phyloP scores from a whole-genome alignment of 2,329 filamentous ascomycete genomes.

The Alternaria sp. region DNA sequence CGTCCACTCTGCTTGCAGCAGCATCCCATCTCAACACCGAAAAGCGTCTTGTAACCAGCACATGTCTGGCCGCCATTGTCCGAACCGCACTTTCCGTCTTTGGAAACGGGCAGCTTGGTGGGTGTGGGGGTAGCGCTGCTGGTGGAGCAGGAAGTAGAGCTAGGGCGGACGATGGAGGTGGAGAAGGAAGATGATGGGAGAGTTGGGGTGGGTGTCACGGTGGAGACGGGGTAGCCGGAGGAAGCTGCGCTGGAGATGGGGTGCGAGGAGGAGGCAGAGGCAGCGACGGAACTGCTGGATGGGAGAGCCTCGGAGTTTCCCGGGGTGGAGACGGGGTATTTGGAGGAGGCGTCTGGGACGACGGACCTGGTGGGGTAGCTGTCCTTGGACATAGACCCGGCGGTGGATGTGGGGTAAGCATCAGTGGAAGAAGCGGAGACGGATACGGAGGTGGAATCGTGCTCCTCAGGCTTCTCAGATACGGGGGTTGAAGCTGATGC shows the following conservation, averaged over 20 bases:
- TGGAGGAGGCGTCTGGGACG: conserved; percentile 16
- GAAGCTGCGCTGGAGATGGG: conserved; percentile 16
- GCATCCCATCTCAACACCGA: conserved; percentile 34
- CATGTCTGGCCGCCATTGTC: conserved; percentile 36
- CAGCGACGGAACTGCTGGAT: not conserved
- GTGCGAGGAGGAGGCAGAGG: not conserved
- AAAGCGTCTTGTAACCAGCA: conserved; percentile 34
- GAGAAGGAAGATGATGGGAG: conserved; percentile 12
- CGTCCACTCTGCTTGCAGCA: conserved; percentile 34
- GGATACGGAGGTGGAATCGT: not conserved
- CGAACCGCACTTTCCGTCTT: conserved; percentile 39
- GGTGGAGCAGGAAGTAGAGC: conserved; percentile 28
- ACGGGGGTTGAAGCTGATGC: conserved; percentile 6
- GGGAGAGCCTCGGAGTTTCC: not conserved
- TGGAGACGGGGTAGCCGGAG: conserved; percentile 5
- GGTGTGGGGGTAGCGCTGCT: conserved; percentile 26
- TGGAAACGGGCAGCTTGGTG: conserved; percentile 27
- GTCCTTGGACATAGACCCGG: conserved; percentile 18
- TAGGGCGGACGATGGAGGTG: conserved; percentile 19
- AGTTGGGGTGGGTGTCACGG: not conserved
- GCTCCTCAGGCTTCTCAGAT: not conserved
- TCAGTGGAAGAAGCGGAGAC: not conserved
- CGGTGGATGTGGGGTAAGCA: not conserved
- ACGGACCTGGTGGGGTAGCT: conserved; percentile 21
- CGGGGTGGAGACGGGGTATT: conserved; percentile 7